Base-by-base conservation (phyloP, 2,329 filamentous ascomycete species). In the Sporothrix brunneoviolacea region DNA sequence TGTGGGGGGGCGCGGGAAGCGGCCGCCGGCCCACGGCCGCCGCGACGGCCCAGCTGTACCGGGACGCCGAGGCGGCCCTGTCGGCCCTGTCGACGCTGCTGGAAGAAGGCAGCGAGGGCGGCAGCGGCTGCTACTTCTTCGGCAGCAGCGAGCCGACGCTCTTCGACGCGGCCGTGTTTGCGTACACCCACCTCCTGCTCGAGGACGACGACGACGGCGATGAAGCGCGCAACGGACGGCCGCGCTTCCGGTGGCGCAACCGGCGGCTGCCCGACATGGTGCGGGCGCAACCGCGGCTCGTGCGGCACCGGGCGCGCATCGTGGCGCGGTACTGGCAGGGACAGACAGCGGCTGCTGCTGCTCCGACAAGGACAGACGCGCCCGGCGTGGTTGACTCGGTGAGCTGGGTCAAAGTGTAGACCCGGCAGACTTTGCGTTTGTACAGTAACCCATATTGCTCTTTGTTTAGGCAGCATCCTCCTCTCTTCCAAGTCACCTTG, bases 131-230 rank as follows among this genome's bases (percentile, higher is more conserved):
- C 39, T 50, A 43, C 35, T 80, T 80, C 63, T 78, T 78, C 51
- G 70, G 62, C 21, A 87, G 91, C 0, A 80, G 81, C 45, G 65
- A 27, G 63, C 88, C 91, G 0, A 81, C 83, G 0, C 62, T 91
- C 21, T 91, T 97, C 59, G 93, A 98, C 68, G 91, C 91, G 7
- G 82, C 81, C 48, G 80, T 97, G 2, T 97, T 96, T 68, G 83
- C 89, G 4, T 98, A 96, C 66, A 91, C 88, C 0, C 82, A 94
- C 65, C 71, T 95, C 45, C 72, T 97, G 47, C 68, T 95, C 46
- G 81, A 86, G 53, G 75, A 82, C 19, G 33, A 24, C 19, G 40
- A 30, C n/a, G 16, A 48, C 39, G 40, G 32, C 42, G 22, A 38
- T 15, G n/a, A 30, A n/a, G n/a, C n/a, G n/a, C n/a, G n/a, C n/a